Evolutionary conservation across 345 rosid genomes (phyloP), one percentile per base, ranked within the genome.

Genomic region (Bretschneidera sinensis): DNA sequence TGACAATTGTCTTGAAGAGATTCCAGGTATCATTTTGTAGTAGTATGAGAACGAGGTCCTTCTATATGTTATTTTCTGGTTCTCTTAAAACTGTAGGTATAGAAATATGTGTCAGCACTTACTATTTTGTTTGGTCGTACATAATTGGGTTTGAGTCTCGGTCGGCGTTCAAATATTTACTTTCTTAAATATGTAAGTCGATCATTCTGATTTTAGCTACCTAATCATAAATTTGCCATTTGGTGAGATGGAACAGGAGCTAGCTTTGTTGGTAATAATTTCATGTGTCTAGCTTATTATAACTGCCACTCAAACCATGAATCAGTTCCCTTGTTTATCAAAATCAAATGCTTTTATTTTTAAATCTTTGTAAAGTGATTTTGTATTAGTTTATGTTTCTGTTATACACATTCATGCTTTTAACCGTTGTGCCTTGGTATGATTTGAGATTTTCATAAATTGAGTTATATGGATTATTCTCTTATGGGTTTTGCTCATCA

Each of bases 1-100:
- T 88, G 74, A 88, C 96, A 19, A 88, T 88, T 74, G 96, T 88
- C 63, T 79, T 88, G 63, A 88, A 88, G 83, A 79, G 96, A 77
- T 88, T 85, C 76, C 86, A 83, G 92, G 96, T 88, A 76, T 60
- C 45, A 39, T 11, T 47, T 69, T 55, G 49, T 20, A 59, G 60
- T 28, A 17, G n/a, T n/a, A 16, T 39, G 45, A 39, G 11, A 14
- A 39, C 10, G 16, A 28, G 33, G 8, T 28, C 33, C 33, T 3
- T 28, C 33, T 28, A 28, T 28, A 28, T n/a, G n/a, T n/a, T n/a
- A n/a, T n/a, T n/a, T n/a, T n/a, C 45, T 39, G 45, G 45, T 39
- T 39, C 10, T 14, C 45, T 11, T 11, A 1, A 28, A 28, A 28
- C 3, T 2, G 33, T 39, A 39, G 1, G 10, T 39, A 13, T 14